Evolutionary conservation across 2,329 filamentous ascomycete species (phyloP), one percentile per base, ranked within the genome.

Genomic region (Penicillium hordei): DNA sequence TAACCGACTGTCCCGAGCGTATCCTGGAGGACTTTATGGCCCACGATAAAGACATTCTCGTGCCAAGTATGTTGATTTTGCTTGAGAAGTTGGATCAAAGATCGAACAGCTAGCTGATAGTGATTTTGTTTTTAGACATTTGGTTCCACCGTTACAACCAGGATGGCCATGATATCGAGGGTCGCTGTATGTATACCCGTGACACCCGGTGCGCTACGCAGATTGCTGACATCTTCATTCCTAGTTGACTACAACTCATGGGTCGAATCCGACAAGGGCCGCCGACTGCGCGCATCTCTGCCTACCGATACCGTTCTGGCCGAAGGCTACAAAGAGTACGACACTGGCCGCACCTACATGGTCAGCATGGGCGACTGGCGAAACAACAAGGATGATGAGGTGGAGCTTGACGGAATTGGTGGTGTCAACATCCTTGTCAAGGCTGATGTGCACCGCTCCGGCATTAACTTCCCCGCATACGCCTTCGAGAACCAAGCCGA

Each of bases 401-500:
- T 97, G 29, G 86, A 92, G 65, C 88, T 99, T 48, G 94, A 99
- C 72, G 94, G 93, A 60, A 92, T 99, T 75, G 94, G 94, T 64
- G 94, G 94, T 68, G 94, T 99, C 61, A 97, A 93, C 76, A 97
- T 99, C 69, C 80, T 99, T 45, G 94, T 99, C 65, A 99, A 99
- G 80, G 94, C 92, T 6, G 93, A 99, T 75, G 93, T 99, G 12
- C 94, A 99, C 77, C 86, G 94, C 79, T 91, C 93, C 70, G 91
- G 93, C 61, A 94, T 99, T 80, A 99, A 99, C 77, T 99, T 99
- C 76, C 94, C 94, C 9, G 88, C 87, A 72, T 99, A 99, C 71
- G 85, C 94, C 3, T 99, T 99, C 73, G 94, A 99, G 75, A 97
- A 99, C 76, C 94, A 99, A 79, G 94, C 94, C 63, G 94, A 99